Evolutionary conservation across 1,284 basidiomycete genomes (phyloP).

Genomic region (Malassezia dermatis): DNA sequence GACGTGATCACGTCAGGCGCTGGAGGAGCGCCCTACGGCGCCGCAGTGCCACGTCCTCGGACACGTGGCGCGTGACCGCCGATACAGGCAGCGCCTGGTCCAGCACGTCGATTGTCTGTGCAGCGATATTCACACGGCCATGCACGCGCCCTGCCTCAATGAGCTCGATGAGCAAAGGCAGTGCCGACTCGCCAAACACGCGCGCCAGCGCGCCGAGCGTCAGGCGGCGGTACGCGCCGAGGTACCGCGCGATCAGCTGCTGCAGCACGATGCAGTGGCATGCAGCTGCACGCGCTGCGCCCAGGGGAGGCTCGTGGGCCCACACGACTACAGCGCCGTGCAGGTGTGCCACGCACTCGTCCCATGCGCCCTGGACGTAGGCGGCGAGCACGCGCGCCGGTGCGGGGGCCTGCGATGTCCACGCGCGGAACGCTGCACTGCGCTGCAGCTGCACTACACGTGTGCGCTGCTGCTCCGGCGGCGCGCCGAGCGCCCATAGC

Average conservation of each 20-base stretch:
- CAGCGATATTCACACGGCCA: conserved; percentile 7
- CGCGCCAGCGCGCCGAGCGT: conserved; percentile 65
- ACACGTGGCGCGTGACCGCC: neutral
- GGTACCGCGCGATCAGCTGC: conserved; percentile 55
- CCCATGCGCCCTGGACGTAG: conserved; percentile 10
- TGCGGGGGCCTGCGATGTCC: neutral
- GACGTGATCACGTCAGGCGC: neutral
- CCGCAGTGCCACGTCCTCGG: neutral
- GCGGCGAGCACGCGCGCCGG: conserved; percentile 6
- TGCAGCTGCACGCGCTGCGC: conserved; percentile 51
- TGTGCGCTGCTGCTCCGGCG: neutral
- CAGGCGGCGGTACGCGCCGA: conserved; percentile 71
- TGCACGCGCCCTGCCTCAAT: neutral
- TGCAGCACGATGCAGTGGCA: conserved; percentile 30
- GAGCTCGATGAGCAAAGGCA: neutral
- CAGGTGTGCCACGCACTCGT: conserved; percentile 5
- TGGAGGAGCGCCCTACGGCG: neutral
- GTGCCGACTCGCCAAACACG: conserved; percentile 60
- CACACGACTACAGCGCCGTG: neutral
- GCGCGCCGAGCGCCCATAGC: conserved; percentile 5
- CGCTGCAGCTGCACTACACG: neutral
- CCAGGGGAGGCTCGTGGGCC: neutral
- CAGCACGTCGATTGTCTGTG: neutral
- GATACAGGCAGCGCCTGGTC: no score
- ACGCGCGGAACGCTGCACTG: neutral